A percentile compares a stretch with the other conserved stretches of the same genome.
These are phyloP conservation scores for Luffa aegyptiaca DNA, from an alignment of 306 rosid genomes.

Conservation along the genomic window DNA sequence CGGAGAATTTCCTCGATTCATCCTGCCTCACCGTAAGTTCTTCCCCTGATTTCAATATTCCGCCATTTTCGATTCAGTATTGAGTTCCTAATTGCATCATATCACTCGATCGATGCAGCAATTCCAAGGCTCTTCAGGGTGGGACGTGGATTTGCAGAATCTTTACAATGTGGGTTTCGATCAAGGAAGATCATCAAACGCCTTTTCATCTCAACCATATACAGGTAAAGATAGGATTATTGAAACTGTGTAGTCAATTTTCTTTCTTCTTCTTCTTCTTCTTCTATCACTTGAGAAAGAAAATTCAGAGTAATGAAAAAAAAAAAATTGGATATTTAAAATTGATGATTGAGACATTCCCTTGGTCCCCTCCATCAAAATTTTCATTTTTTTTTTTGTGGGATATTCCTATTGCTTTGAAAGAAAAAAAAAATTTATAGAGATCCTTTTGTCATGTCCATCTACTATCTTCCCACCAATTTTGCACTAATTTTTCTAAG, in stretches of 20 bases:
- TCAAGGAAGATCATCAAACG: conserved; percentile 12
- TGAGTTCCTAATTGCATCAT: background rate
- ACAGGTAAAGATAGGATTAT: conserved; percentile 16
- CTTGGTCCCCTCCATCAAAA: background rate
- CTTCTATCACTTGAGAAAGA: background rate
- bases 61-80: background rate
- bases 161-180: conserved; percentile 9
- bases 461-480: background rate
- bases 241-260: background rate
- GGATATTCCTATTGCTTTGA: background rate
- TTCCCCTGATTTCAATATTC: too few relatives aligned
- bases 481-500: background rate
- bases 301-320: background rate
- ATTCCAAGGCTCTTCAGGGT: conserved; percentile 11
- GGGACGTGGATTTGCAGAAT: conserved; percentile 17
- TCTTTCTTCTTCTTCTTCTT: background rate
- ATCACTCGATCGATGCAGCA: background rate
- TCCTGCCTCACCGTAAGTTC: conserved; percentile 50
- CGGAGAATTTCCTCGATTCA: conserved; percentile 52
- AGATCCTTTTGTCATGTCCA: background rate
- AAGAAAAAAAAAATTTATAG: background rate
- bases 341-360: conserved; percentile 3
- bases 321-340: background rate
- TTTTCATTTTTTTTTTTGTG: background rate
- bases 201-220: conserved; percentile 11